Percentiles rank a stretch among this genome's conserved stretches.
These are phyloP conservation scores for Globisporangium cystogenes DNA, from an alignment of 352 stramenopile species.

Conservation along the genomic window DNA sequence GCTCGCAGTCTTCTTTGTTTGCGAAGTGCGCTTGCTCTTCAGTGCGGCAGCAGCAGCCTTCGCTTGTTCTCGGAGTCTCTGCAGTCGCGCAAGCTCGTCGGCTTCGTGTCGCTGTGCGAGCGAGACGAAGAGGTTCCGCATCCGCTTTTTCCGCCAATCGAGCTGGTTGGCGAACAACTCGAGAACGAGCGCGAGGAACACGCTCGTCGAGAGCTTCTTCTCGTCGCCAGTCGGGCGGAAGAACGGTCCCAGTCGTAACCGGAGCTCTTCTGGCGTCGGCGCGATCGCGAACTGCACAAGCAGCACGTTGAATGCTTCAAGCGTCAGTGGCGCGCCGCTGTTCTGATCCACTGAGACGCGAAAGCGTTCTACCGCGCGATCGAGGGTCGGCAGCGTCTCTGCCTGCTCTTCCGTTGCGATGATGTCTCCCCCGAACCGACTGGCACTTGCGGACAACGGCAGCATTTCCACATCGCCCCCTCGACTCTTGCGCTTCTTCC, in stretches of 20 bases:
- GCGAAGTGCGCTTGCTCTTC: not conserved
- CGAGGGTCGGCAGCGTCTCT: slow-evolving; percentile 1
- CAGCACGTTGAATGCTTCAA: slow-evolving; percentile 52
- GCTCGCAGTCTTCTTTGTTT: slow-evolving; percentile 3
- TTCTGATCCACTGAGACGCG: slow-evolving; percentile 23
- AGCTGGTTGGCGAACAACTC: slow-evolving; percentile 42
- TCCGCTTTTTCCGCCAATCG: slow-evolving; percentile 36
- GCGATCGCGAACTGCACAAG: slow-evolving; percentile 29
- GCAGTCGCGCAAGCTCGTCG: slow-evolving; percentile 7
- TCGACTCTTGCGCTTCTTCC: slow-evolving; percentile 11
- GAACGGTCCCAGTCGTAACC: slow-evolving; percentile 29
- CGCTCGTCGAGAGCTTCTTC: slow-evolving; percentile 36
- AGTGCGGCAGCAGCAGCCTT: not conserved
- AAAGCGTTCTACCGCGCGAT: slow-evolving; percentile 16
- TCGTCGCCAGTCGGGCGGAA: slow-evolving; percentile 55
- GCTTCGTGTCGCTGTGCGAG: slow-evolving; percentile 26
- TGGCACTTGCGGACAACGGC: not conserved
- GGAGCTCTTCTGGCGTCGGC: slow-evolving; percentile 25
- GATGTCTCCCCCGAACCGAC: too few species aligned
- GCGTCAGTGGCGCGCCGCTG: slow-evolving; percentile 25
- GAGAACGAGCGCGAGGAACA: slow-evolving; percentile 41
- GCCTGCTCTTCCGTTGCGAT: not conserved
- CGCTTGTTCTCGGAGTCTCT: slow-evolving; percentile 9
- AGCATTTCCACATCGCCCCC: not conserved
- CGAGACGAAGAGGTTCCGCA: slow-evolving; percentile 36